Evolutionary conservation across 2,329 filamentous ascomycete species (phyloP).

Genomic region (Daldinia sp.): DNA sequence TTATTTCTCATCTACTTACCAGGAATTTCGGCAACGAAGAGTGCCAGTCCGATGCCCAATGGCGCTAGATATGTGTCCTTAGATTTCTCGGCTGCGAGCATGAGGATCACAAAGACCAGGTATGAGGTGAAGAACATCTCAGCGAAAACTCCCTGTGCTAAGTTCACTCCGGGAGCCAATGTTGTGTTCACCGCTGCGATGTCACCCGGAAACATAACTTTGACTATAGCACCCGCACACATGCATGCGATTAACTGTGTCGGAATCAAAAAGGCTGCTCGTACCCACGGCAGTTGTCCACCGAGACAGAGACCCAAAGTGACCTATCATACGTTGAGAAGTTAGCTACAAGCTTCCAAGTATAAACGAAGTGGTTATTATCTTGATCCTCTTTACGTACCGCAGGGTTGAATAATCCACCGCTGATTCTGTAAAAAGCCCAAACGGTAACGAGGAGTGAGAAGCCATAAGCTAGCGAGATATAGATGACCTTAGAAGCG

Average conservation of each 20-base stretch:
- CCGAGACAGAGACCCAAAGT: slow-evolving; percentile 66
- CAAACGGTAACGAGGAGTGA: slow-evolving; percentile 62
- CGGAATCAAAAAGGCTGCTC: slow-evolving; percentile 61
- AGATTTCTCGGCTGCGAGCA: slow-evolving; percentile 76
- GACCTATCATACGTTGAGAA: slow-evolving; percentile 47
- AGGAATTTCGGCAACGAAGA: slow-evolving; percentile 65
- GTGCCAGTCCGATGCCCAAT: slow-evolving; percentile 72
- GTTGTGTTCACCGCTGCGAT: slow-evolving; percentile 50
- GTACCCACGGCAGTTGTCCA: slow-evolving; percentile 61
- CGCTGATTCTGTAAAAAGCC: slow-evolving; percentile 63
- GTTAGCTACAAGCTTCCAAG: slow-evolving; percentile 4
- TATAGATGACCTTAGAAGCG: slow-evolving; percentile 53
- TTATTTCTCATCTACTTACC: slow-evolving; percentile 46
- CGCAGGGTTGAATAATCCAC: slow-evolving; percentile 57
- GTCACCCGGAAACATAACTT: slow-evolving; percentile 64
- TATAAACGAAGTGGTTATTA: not conserved
- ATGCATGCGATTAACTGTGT: slow-evolving; percentile 67
- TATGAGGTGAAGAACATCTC: slow-evolving; percentile 71
- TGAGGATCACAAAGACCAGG: slow-evolving; percentile 71
- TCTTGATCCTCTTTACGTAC: slow-evolving; percentile 44
- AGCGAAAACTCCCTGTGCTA: slow-evolving; percentile 68
- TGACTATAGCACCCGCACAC: slow-evolving; percentile 66
- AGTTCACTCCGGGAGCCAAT: slow-evolving; percentile 44
- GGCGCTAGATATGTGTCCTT: slow-evolving; percentile 74
- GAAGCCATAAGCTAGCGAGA: slow-evolving; percentile 58